phyloP scores from a whole-genome alignment of 179 eudicot species.

The Drosera spatulata region DNA sequence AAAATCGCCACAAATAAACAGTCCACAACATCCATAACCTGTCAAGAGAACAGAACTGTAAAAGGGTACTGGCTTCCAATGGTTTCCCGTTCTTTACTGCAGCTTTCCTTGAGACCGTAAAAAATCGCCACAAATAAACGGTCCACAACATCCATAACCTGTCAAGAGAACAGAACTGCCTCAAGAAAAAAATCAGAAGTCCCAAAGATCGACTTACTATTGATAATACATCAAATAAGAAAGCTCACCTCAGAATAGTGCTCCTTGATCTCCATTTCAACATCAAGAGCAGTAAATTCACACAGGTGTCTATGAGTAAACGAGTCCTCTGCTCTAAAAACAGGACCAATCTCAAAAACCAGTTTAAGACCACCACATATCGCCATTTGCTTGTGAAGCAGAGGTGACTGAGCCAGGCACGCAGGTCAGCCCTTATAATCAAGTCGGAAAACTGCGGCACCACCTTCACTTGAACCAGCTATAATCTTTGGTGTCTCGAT shows the following conservation, averaged over 20 bases:
- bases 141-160: constrained; percentile 95
- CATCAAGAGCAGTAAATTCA: constrained; percentile 95
- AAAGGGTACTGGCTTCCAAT: constrained; percentile 70
- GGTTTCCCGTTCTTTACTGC: constrained; percentile 63
- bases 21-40: constrained; percentile 95
- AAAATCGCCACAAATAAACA: constrained; percentile 67
- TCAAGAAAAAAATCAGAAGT: not conserved
- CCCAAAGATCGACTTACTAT: not conserved
- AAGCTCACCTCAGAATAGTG: constrained; percentile 76
- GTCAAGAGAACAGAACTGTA: constrained; percentile 1
- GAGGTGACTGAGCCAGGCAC: constrained; percentile 95
- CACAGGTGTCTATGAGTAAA: constrained; percentile 87
- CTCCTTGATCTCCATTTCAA: constrained; percentile 91
- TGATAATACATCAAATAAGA: not conserved
- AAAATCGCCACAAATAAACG: constrained; percentile 67
- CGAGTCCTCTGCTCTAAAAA: constrained; percentile 94
- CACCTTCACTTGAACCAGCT: constrained; percentile 95
- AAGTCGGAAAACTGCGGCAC: constrained; percentile 84
- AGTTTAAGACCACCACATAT: constrained; percentile 81
- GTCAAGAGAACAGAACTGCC: not conserved
- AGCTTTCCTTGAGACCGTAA: constrained; percentile 54
- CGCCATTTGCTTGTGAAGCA: constrained; percentile 94
- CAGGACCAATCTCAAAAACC: constrained; percentile 90
- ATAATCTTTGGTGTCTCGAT: constrained; percentile 86
- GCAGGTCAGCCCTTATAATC: constrained; percentile 90